These are phyloP conservation scores for Chrysopogon serrulatus DNA, from an alignment of 176 grass and related monocot genomes.

Conservation along the genomic window DNA sequence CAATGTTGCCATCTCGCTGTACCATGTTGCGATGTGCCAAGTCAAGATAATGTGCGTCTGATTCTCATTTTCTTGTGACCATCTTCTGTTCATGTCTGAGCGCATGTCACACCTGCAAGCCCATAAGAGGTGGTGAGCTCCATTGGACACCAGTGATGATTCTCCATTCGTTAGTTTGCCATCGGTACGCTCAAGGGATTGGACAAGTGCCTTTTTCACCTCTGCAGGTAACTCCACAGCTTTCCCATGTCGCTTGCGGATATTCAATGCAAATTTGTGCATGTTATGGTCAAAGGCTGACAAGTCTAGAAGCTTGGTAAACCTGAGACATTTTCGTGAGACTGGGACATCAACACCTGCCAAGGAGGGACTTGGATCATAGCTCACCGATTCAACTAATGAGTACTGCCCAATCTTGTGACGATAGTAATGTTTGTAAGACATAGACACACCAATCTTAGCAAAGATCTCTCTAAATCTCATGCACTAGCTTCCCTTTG, in stretches of 20 bases:
- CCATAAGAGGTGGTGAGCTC: not conserved
- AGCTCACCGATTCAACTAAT: not conserved
- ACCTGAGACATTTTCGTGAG: not conserved
- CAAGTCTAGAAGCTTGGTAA: not conserved
- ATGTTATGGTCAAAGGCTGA: not conserved
- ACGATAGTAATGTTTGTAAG: not conserved
- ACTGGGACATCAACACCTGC: not conserved
- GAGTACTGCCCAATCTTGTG: constrained; percentile 18
- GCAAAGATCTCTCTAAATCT: not conserved
- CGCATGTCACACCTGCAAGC: not conserved
- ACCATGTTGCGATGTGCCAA: not conserved
- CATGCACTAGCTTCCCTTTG: not conserved
- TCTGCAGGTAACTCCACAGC: not conserved
- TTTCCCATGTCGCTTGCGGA: not conserved
- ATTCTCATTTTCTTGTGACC: not conserved
- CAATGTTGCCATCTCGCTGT: no score
- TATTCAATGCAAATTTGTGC: not conserved
- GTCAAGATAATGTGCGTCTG: not conserved
- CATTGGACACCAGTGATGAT: not conserved
- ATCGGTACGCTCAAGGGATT: not conserved
- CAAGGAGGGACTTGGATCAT: no score
- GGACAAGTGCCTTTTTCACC: not conserved
- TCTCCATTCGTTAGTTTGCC: not conserved
- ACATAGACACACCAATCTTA: not conserved
- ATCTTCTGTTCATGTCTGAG: not conserved